Evolutionary conservation across 768 basidiomycete genomes (phyloP).

Genomic region (Termitomyces sp.): DNA sequence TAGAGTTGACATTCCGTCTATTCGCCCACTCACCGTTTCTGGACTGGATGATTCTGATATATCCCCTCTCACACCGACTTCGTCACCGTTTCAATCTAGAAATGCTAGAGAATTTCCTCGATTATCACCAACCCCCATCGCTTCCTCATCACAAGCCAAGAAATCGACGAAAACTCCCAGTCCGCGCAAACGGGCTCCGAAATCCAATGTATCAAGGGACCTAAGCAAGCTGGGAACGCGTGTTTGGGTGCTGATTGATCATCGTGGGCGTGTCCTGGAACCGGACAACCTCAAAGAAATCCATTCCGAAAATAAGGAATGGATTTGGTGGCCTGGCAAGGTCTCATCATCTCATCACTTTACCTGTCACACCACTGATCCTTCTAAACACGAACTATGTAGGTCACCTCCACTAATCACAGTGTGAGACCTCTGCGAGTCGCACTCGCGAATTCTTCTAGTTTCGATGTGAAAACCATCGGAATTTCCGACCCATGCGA

Average conservation of each 20-base stretch:
- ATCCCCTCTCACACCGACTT: constrained; percentile 11
- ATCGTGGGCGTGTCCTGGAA: constrained; percentile 30
- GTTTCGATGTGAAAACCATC: constrained; percentile 24
- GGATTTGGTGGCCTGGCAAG: constrained; percentile 72
- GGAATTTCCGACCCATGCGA: constrained; percentile 30
- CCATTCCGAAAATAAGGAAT: constrained; percentile 16
- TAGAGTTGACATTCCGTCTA: neutral
- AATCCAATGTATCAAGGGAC: constrained; percentile 17
- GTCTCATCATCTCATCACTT: constrained; percentile 32
- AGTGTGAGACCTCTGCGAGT: constrained; percentile 20
- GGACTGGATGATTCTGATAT: constrained; percentile 13
- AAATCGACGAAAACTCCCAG: neutral
- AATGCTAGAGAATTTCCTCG: neutral
- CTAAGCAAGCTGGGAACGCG: constrained; percentile 29
- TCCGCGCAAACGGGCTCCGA: constrained; percentile 3
- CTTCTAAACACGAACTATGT: neutral
- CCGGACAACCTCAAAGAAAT: constrained; percentile 21
- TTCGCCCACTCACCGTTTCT: neutral
- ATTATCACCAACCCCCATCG: neutral
- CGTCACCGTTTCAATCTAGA: constrained; percentile 12
- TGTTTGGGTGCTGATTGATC: constrained; percentile 54
- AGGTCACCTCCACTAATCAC: constrained; percentile 18
- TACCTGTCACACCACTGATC: neutral
- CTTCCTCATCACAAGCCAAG: neutral
- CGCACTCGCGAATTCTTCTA: constrained; percentile 17